Base-by-base conservation (phyloP, 2,329 filamentous ascomycete species). In the Penicillium olsonii region DNA sequence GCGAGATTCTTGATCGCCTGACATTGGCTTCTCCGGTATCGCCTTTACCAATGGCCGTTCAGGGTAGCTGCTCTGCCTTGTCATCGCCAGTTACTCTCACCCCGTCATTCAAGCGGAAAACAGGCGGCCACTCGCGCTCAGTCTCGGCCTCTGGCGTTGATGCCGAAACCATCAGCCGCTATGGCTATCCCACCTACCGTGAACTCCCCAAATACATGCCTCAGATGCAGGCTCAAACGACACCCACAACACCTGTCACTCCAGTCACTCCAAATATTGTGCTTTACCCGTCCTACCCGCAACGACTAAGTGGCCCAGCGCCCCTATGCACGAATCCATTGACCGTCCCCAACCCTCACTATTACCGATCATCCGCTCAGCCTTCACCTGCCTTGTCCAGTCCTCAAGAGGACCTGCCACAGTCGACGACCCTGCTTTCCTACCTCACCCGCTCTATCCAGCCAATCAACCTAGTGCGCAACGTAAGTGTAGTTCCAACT, bases 371-470 rank as follows among this genome's bases (percentile, higher is more conserved):
- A 24, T 50, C 61, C 7, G 55, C 60, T 7, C 65, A 67, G 18
- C 53, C 53, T 49, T 60, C 67, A 27, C 60, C 70, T 46, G 31
- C 29, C 5, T 52, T 52, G 35, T 64, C 45, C 56, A 72, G 46
- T 50, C 60, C 38, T 18, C 54, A 46, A 4, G 55, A 62, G 24
- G 63, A 68, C 15, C 18, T 52, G n/a, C 59, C 63, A 15, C 56
- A 56, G 5, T 66, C 83, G 27, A 92, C 87, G 3, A 92, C 85
- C 9, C 78, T 96, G 49, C 78, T 91, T 61, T 80, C 81, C 54
- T 95, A 94, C 72, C 82, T 97, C 40, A 91, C 87, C 2, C 78
- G 81, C 0, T 75, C 88, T 52, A 96, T 95, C 66, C 91, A 92
- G 17, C 86, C 90, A 18, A 87, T 92, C 15, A 87, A 87, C 34